Base-by-base conservation (phyloP, 2,329 filamentous ascomycete genomes). In the Cordyceps fumosorosea region DNA sequence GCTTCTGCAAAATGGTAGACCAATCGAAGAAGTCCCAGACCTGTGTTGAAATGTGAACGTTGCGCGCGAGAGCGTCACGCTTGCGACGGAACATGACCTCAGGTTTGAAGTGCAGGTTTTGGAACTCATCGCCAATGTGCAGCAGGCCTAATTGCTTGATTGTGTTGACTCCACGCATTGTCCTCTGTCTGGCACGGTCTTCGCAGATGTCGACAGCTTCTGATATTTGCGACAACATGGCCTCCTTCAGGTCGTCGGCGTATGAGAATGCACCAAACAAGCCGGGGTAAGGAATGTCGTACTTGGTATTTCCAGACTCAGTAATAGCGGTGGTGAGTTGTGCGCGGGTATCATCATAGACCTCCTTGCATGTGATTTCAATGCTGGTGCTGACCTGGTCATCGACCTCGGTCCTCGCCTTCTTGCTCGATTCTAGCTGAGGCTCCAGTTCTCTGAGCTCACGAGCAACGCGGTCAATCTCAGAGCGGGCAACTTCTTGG, bases 1-100 rank as follows among this genome's bases (percentile, higher is more conserved):
- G 93, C 60, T 87, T 84, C 70, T 97, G 91, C 78, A 96, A 83
- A 6, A 98, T 77, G 12, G 86, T 89, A 20, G 86, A 82, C 74
- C 92, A 81, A 74, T 99, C 95, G 69, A 99, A 90, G 80, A 99
- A 98, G 77, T 99, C 95, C 83, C 83, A 89, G 0, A 96, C 69
- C 71, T 99, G 93, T 4, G 95, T 90, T 60, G 95, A 86, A 22
- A 96, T 87, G 64, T 97, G 87, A 18, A 98, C 87, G 71, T 96
- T 88, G 66, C 91, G 86, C 6, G 91, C 92, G 47, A 96, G 78
- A 2, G 86, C 85, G 73, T 99, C 91, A 64, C 87, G 85, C 70
- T 89, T 89, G 65, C 90, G 87, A 64, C 86, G 87, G 80, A 98
- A 99, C 95, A 99, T 98, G 71, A 93, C 86, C 68, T 97, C 92